Evolutionary conservation across 495 filamentous ascomycete genomes (phyloP).

Genomic region (Penicillium bialowiezense): DNA sequence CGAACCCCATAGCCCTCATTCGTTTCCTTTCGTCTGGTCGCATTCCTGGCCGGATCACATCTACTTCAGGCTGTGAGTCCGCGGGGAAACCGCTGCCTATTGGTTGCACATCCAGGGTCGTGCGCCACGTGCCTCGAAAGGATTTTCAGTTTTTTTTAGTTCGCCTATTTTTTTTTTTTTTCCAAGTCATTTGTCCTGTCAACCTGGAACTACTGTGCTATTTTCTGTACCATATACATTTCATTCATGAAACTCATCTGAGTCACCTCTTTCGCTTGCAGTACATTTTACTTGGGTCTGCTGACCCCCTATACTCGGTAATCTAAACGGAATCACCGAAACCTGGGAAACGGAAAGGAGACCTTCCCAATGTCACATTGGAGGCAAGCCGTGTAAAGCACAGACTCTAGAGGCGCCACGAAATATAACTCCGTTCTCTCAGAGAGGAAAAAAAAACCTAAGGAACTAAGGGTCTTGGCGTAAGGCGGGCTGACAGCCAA

Average conservation of each 20-base stretch:
- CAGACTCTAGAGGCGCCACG: slow-evolving; percentile 3
- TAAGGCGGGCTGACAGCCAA: not conserved
- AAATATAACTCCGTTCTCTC: slow-evolving; percentile 1
- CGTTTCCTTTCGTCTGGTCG: too few relatives aligned
- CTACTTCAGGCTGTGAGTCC: slow-evolving; percentile 5
- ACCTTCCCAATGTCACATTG: slow-evolving; percentile 4
- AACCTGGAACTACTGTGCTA: too few relatives aligned
- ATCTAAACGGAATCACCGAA: not conserved
- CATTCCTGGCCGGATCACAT: too few relatives aligned
- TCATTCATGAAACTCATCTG: not conserved
- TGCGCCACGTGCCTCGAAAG: slow-evolving; percentile 8
- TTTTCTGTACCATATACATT: too few relatives aligned
- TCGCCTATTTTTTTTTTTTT: not conserved
- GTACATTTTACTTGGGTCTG: too few relatives aligned
- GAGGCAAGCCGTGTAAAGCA: slow-evolving; percentile 3
- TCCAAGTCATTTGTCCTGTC: not conserved
- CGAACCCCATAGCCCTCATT: too few relatives aligned
- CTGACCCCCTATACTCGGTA: not conserved
- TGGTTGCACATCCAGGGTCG: not conserved
- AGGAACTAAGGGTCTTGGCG: not conserved
- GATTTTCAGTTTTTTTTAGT: not conserved
- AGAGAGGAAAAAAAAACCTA: not conserved
- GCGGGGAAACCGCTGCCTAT: not conserved
- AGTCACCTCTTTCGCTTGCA: not conserved
- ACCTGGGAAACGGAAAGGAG: not conserved